phyloP scores from a whole-genome alignment of 2,329 filamentous ascomycete genomes.

The Beauveria asiatica region DNA sequence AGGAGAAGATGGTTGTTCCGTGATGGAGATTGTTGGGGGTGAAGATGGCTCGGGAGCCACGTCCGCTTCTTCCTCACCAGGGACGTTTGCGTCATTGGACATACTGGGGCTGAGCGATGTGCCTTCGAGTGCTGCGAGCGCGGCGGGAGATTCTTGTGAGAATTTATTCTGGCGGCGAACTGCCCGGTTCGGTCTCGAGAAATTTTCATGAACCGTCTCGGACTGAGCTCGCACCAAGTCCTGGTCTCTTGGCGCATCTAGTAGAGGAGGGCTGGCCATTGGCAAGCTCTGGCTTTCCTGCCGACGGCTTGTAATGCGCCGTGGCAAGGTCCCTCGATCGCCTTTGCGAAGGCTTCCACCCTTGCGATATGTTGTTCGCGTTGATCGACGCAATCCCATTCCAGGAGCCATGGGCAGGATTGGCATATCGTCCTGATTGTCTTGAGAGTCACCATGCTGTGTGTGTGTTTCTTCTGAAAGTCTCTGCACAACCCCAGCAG shows the following conservation, averaged over 20 bases:
- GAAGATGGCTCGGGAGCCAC: constrained; percentile 27
- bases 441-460: constrained; percentile 33
- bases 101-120: constrained; percentile 23
- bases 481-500: constrained; percentile 60
- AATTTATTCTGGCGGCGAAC: constrained; percentile 41
- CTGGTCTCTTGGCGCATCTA: constrained; percentile 41
- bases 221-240: constrained; percentile 57
- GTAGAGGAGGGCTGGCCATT: constrained; percentile 23
- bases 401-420: constrained; percentile 74
- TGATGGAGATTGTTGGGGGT: constrained; percentile 35
- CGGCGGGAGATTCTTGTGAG: constrained; percentile 33
- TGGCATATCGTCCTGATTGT: constrained; percentile 62
- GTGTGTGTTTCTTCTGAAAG: constrained; percentile 50
- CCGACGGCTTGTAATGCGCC: constrained; percentile 55
- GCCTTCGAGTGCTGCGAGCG: constrained; percentile 40
- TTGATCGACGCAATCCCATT: constrained; percentile 78
- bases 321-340: constrained; percentile 66
- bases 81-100: constrained; percentile 16
- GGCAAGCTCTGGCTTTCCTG: constrained; percentile 45
- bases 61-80: constrained; percentile 25
- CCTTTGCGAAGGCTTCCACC: constrained; percentile 76
- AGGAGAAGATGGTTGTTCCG: constrained; percentile 54
- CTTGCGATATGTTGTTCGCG: constrained; percentile 80
- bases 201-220: constrained; percentile 57
- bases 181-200: constrained; percentile 48